Evolutionary conservation across 2,329 filamentous ascomycete genomes (phyloP).

Genomic region (Dothistroma septosporum): DNA sequence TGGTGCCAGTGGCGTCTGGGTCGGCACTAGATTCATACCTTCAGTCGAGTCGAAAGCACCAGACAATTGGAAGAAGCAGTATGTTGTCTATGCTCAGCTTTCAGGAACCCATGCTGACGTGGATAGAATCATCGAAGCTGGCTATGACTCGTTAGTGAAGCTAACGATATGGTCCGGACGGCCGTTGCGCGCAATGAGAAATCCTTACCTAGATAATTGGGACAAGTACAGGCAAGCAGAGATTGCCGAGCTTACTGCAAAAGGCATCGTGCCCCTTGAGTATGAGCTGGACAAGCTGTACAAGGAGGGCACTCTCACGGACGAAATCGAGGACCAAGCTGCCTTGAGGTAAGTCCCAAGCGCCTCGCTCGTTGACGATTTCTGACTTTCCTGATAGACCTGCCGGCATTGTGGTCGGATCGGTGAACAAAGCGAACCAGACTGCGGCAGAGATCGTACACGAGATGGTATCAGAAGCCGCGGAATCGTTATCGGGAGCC

Average conservation of each 20-base stretch:
- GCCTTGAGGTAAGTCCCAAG: slow-evolving; percentile 46
- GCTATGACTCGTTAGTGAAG: slow-evolving; percentile 89
- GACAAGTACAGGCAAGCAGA: slow-evolving; percentile 82
- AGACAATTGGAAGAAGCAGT: slow-evolving; percentile 17
- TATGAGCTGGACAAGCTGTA: slow-evolving; percentile 78
- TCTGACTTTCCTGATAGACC: slow-evolving; percentile 5
- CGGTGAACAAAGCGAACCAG: slow-evolving; percentile 19
- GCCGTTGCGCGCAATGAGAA: slow-evolving; percentile 84
- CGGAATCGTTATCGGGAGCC: background rate
- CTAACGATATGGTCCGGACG: slow-evolving; percentile 97
- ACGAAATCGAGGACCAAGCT: slow-evolving; percentile 21
- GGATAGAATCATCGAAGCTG: slow-evolving; percentile 67
- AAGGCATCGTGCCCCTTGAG: slow-evolving; percentile 89
- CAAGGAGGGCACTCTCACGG: slow-evolving; percentile 26
- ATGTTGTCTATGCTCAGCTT: background rate
- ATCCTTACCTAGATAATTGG: slow-evolving; percentile 91
- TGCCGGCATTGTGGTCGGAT: slow-evolving; percentile 17
- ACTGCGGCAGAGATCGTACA: slow-evolving; percentile 20
- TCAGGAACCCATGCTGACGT: slow-evolving; percentile 45
- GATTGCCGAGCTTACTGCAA: slow-evolving; percentile 82
- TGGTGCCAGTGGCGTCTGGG: slow-evolving; percentile 87
- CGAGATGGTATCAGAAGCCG: slow-evolving; percentile 14
- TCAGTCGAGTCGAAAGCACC: slow-evolving; percentile 50
- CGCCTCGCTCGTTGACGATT: no score
- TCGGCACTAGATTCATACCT: slow-evolving; percentile 91